phyloP scores from a whole-genome alignment of 1,284 basidiomycete species.

The Cryptococcus sp. region DNA sequence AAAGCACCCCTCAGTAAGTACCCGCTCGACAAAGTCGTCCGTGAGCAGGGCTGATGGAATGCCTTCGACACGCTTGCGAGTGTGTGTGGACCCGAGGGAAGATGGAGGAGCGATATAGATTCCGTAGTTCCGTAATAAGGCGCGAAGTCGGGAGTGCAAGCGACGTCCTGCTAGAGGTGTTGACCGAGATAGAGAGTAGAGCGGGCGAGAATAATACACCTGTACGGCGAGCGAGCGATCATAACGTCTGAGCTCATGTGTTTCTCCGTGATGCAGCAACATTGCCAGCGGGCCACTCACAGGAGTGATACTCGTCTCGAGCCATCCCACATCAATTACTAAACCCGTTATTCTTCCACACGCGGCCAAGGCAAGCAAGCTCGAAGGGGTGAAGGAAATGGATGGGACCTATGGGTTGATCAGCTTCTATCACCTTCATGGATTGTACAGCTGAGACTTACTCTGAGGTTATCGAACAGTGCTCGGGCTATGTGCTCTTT shows the following conservation, averaged over 20 bases:
- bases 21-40: conserved; percentile 34
- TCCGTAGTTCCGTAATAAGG: conserved; percentile 75
- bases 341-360: conserved; percentile 87
- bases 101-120: conserved; percentile 75
- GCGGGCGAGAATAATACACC: conserved; percentile 84
- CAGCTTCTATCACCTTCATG: not conserved
- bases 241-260: too few species aligned
- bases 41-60: conserved; percentile 28
- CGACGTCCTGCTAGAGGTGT: conserved; percentile 78
- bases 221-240: too few species aligned
- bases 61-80: conserved; percentile 12
- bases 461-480: conserved; percentile 88
- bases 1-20: conserved; percentile 48
- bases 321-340: conserved; percentile 86
- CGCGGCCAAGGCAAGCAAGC: conserved; percentile 78
- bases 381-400: conserved; percentile 85
- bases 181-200: conserved; percentile 75
- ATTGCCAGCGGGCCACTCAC: conserved; percentile 57
- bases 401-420: conserved; percentile 69
- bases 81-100: conserved; percentile 58
- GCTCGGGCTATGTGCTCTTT: conserved; percentile 84
- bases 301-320: conserved; percentile 84
- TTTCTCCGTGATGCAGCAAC: too few species aligned
- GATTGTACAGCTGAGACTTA: conserved; percentile 42
- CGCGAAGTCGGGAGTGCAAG: conserved; percentile 71